Conservation (phyloP, 2,329 filamentous ascomycete genomes). For the Penicillium freii region DNA sequence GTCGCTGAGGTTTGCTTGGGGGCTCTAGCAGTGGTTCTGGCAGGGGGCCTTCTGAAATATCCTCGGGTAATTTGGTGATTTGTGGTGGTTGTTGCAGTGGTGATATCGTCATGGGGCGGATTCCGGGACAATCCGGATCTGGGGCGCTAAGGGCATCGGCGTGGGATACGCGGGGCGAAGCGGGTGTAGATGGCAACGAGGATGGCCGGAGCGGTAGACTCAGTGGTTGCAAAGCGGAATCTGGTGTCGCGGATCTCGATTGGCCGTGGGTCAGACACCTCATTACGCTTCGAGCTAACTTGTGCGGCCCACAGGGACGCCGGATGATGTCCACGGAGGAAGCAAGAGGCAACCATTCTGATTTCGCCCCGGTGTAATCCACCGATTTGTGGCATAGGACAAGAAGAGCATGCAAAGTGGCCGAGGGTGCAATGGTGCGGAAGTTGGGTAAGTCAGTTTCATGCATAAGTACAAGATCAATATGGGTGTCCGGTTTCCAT, state of each 20-base stretch:
- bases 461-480: slow-evolving; percentile 39
- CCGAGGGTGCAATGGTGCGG: slow-evolving; percentile 15
- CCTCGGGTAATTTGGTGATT: slow-evolving; percentile 7
- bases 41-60: slow-evolving; percentile 10
- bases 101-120: background rate
- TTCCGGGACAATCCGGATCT: background rate
- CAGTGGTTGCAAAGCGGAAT: slow-evolving; percentile 15
- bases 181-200: background rate
- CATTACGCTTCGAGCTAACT: slow-evolving; percentile 39
- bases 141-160: background rate
- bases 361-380: slow-evolving; percentile 32
- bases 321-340: slow-evolving; percentile 39
- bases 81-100: slow-evolving; percentile 7
- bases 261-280: slow-evolving; percentile 28
- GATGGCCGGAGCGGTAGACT: slow-evolving; percentile 14
- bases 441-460: slow-evolving; percentile 29
- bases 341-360: slow-evolving; percentile 32
- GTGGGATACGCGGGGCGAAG: background rate
- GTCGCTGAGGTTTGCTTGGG: slow-evolving; percentile 7
- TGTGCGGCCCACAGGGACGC: slow-evolving; percentile 43
- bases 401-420: slow-evolving; percentile 34
- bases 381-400: slow-evolving; percentile 39
- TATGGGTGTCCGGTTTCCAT: slow-evolving; percentile 25
- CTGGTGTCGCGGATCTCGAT: slow-evolving; percentile 10
- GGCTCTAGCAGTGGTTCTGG: slow-evolving; percentile 16